Base-by-base conservation (phyloP, 169 alveolate species). In the Eimeria tenella region DNA sequence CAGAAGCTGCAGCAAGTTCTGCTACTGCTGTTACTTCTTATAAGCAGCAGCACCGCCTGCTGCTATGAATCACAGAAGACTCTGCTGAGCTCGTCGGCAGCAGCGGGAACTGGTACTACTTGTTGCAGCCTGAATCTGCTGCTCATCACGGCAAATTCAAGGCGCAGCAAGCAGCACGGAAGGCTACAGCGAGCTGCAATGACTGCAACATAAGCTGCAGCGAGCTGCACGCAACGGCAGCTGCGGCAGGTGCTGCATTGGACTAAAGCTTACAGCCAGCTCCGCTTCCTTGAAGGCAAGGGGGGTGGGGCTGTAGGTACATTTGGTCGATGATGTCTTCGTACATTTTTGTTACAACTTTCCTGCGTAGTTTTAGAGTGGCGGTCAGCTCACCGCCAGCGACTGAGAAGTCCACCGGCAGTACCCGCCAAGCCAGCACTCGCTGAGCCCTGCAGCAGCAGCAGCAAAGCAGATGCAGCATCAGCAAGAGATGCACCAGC, bases 321-420 rank as follows among this genome's bases (percentile, higher is more conserved):
- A 97, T 94, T 17, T 94, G 81, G 49, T 97, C 98, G 56, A 97
- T 96, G 17, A 90, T 21, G 21, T 63, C 94, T 21, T 56, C 77
- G 71, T 95, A 97, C 73, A 95, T 97, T 91, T 96, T 58, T 5
- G 86, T 93, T 21, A 96, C 97, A 10, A 96, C 94, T 62, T 94
- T 94, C 84, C 98, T 95, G 87, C 97, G 96, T 49, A 97, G 87
- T 90, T 97, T 97, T 77, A 96, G 25, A 55, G 98, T 97, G 42
- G 98, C 97, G 52, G 98, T 97, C 62, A 97, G 86, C 73, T 97
- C 98, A 21, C 98, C 98, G 11, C 96, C 96, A 21, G 94, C 96
- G 42, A 95, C 70, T 9, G 97, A 84, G 86, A 97, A 97, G 88
- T 97, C 98, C 7, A 87, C 82, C 49, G 94, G 95, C 23, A 97